Evolutionary conservation across 108 stramenopile genomes (phyloP), one percentile per base, ranked within the genome.

Genomic region (Skeletonema tropicum): DNA sequence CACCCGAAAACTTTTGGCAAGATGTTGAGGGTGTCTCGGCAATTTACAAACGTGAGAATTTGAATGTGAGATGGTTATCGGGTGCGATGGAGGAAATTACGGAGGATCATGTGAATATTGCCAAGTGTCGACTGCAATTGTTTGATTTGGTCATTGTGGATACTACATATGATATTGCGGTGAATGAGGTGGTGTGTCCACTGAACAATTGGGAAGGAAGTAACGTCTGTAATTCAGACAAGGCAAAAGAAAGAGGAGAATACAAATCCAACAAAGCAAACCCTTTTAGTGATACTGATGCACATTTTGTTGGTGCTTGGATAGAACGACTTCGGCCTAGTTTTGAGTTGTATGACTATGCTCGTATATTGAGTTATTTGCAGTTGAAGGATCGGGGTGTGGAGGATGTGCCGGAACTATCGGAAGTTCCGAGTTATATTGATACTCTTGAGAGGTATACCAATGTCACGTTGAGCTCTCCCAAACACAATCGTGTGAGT

Each of bases 341-440:
- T 58, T 82, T 82, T 61, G 80, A 82, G 36, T 39, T 82, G 9
- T 82, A 82, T 46, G 80, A 82, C 55, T 82, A 82, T 75, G 80
- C 80, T 14, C 67, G 73, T 32, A 57, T 82, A 52, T 49, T 82
- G 30, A 82, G 80, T 49, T 64, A 67, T 74, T 65, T 49, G 25
- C 80, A 75, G 29, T 52, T 82, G 33, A 29, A 49, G 15, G 59
- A 71, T 12, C 45, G 35, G 32, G 80, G 80, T n/a, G 74, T 75
- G 31, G 31, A 58, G 15, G 66, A 75, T 71, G 33, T 82, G 23
- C 80, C 80, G 14, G 25, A 60, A 32, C 6, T 82, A 5, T 75
- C 74, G 11, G 66, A 75, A 1, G 65, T 75, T 10, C 74, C 80
- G 2, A 61, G 73, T 7, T 82, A 71, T 64, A 75, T 75, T 57